Conservation (phyloP, 768 basidiomycete species). For the Terana coerulea region DNA sequence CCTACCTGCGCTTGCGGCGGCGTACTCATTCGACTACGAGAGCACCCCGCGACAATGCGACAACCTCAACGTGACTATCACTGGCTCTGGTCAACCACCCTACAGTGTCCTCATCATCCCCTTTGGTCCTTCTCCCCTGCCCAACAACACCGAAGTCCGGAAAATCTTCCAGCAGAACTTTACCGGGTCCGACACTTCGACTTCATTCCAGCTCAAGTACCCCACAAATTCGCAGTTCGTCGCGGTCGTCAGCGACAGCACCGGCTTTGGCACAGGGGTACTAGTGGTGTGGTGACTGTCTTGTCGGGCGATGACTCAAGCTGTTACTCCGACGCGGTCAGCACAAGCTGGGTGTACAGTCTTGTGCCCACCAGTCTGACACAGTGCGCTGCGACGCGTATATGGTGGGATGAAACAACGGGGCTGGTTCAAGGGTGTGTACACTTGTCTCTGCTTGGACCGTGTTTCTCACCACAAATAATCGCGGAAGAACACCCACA, state of each 20-base stretch:
- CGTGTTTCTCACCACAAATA: neutral
- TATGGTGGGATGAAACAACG: constrained; percentile 54
- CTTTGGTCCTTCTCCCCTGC: constrained; percentile 56
- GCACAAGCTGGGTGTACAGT: constrained; percentile 55
- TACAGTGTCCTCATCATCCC: constrained; percentile 68
- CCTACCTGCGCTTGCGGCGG: constrained; percentile 30
- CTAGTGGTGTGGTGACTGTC: constrained; percentile 63
- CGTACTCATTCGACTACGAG: constrained; percentile 40
- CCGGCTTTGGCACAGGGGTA: constrained; percentile 73
- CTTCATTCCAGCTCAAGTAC: constrained; percentile 57
- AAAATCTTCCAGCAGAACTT: constrained; percentile 56
- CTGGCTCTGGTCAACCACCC: constrained; percentile 61
- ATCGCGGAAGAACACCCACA: constrained; percentile 31
- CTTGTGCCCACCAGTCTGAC: constrained; percentile 59
- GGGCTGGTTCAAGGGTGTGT: constrained; percentile 50
- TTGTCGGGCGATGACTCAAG: constrained; percentile 43
- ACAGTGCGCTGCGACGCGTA: constrained; percentile 57
- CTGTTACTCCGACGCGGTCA: no score
- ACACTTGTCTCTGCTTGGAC: neutral
- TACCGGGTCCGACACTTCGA: constrained; percentile 31
- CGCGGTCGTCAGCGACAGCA: constrained; percentile 55
- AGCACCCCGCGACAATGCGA: constrained; percentile 60
- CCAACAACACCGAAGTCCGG: constrained; percentile 61
- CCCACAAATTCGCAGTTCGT: constrained; percentile 72
- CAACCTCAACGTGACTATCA: constrained; percentile 55